Conservation (phyloP, 148 eudicot species). For the Limonium bicolor region DNA sequence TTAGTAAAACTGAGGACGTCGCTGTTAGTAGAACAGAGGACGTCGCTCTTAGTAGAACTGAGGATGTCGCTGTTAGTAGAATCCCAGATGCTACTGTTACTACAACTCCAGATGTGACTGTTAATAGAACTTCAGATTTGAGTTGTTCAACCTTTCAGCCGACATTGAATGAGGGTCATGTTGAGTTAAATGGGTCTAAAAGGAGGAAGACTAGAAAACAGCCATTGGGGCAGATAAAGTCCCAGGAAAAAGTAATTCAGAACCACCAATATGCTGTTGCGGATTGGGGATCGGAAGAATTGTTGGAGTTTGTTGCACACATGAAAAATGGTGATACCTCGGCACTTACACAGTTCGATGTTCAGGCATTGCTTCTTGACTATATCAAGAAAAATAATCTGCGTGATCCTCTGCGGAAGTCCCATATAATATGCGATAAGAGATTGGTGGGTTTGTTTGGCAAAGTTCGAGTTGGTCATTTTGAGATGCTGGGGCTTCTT, state of each 20-base stretch:
- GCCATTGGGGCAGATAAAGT: constrained; percentile 8
- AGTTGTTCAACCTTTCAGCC: constrained; percentile 9
- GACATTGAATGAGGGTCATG: constrained; percentile 6
- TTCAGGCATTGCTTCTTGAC: constrained; percentile 68
- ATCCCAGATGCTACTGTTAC: too few relatives aligned
- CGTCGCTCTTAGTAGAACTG: too few relatives aligned
- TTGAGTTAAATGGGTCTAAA: constrained; percentile 29
- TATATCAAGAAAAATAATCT: constrained; percentile 76
- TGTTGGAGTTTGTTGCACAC: constrained; percentile 74
- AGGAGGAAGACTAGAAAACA: constrained; percentile 34
- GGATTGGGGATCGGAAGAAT: constrained; percentile 78
- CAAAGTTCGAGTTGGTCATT: constrained; percentile 67
- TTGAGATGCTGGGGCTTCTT: constrained; percentile 91
- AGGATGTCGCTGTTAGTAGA: too few relatives aligned
- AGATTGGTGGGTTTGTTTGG: constrained; percentile 63
- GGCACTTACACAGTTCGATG: constrained; percentile 61
- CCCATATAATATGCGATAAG: constrained; percentile 75
- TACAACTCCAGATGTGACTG: not conserved
- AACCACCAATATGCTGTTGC: constrained; percentile 12
- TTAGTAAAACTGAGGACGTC: too few relatives aligned
- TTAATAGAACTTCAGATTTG: constrained; percentile 3
- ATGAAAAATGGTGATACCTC: constrained; percentile 81
- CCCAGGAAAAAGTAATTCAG: constrained; percentile 14
- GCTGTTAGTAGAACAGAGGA: too few relatives aligned
- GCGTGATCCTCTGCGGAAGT: constrained; percentile 66